Evolutionary conservation across 129 eudicot species (phyloP).

Genomic region (Saussurea involucrata): DNA sequence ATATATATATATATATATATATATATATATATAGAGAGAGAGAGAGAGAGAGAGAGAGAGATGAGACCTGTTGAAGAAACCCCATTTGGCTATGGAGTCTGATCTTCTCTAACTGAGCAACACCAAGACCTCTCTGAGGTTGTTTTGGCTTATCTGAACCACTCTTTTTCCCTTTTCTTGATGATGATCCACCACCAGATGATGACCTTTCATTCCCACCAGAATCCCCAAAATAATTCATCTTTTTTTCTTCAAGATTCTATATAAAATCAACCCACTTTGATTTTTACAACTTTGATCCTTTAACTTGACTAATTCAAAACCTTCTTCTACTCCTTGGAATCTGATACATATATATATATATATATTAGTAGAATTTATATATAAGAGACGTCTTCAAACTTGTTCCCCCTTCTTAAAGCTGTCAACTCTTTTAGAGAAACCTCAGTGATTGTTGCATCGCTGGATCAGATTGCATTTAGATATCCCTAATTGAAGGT

Average conservation of each 20-base stretch:
- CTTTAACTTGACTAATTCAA: neutral
- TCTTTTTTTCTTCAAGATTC: constrained; percentile 24
- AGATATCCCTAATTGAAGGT: constrained; percentile 43
- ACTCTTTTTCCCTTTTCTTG: constrained; percentile 47
- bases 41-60: neutral
- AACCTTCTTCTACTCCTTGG: constrained; percentile 10
- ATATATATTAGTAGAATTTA: constrained; percentile 4
- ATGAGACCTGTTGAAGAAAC: constrained; percentile 22
- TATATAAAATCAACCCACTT: neutral
- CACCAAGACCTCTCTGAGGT: constrained; percentile 93
- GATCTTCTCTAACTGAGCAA: constrained; percentile 90
- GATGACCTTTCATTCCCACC: constrained; percentile 39
- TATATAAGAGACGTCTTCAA: constrained; percentile 41
- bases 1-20: too few species aligned
- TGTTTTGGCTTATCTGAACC: constrained; percentile 58
- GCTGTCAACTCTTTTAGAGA: constrained; percentile 58
- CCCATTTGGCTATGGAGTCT: constrained; percentile 74
- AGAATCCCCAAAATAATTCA: constrained; percentile 57
- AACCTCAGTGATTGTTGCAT: constrained; percentile 45
- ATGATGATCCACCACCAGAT: constrained; percentile 26
- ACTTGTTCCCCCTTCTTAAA: constrained; percentile 41
- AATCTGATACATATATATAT: constrained; percentile 2
- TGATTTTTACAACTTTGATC: neutral
- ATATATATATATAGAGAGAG: too few species aligned
- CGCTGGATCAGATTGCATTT: constrained; percentile 82